phyloP scores from a whole-genome alignment of 495 filamentous ascomycete species.

The Bacidia rubella region DNA sequence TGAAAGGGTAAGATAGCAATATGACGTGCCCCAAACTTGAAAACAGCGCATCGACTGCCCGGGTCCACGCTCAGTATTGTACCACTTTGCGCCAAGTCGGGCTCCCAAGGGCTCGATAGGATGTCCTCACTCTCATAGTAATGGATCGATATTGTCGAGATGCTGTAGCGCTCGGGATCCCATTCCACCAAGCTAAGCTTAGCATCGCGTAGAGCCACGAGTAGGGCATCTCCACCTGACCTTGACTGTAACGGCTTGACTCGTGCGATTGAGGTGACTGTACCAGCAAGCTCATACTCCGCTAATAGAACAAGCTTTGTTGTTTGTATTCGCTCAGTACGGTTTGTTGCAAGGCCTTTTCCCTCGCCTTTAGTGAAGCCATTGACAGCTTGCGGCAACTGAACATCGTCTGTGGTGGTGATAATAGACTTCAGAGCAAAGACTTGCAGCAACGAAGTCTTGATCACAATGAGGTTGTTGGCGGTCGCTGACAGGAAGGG shows the following conservation, averaged over 20 bases:
- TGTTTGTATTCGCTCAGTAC: conserved; percentile 43
- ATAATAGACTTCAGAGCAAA: conserved; percentile 41
- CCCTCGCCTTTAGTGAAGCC: neutral
- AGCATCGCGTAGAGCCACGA: conserved; percentile 76
- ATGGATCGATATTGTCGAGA: conserved; percentile 86
- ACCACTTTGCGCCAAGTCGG: conserved; percentile 50
- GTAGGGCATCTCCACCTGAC: conserved; percentile 72
- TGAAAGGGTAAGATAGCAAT: conserved; percentile 90
- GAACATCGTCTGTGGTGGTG: conserved; percentile 37
- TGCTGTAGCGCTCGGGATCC: conserved; percentile 64
- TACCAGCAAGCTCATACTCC: conserved; percentile 71
- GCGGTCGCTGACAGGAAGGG: conserved; percentile 63
- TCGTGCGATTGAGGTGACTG: conserved; percentile 64
- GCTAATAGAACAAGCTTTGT: conserved; percentile 75
- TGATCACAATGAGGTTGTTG: conserved; percentile 75
- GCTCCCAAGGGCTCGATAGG: conserved; percentile 58
- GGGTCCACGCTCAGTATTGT: conserved; percentile 82
- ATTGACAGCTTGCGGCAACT: neutral
- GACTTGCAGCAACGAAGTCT: conserved; percentile 82
- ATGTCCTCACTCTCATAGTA: conserved; percentile 94
- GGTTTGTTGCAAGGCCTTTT: conserved; percentile 11
- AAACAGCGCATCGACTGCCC: conserved; percentile 77
- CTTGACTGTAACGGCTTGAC: conserved; percentile 56
- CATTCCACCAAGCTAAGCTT: conserved; percentile 89
- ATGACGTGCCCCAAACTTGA: conserved; percentile 81